These are phyloP conservation scores for Talinum fruticosum DNA, from an alignment of 148 eudicot genomes.

Conservation along the genomic window DNA sequence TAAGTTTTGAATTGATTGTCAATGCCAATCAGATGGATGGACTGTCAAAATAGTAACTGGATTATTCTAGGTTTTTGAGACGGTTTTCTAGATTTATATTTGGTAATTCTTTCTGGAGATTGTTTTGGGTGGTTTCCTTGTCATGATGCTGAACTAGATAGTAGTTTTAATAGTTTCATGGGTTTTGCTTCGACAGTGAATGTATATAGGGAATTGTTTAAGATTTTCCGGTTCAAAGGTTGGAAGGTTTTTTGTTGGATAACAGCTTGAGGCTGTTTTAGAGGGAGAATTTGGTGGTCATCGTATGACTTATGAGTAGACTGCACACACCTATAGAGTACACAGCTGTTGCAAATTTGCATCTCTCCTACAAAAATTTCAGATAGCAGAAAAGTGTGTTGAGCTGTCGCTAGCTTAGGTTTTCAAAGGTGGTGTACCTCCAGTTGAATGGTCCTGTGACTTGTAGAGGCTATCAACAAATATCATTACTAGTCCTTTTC, in stretches of 20 bases:
- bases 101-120: not conserved
- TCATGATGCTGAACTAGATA: not conserved
- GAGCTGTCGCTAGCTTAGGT: too few relatives aligned
- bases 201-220: not conserved
- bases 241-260: not conserved
- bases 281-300: not conserved
- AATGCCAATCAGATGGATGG: not conserved
- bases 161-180: not conserved
- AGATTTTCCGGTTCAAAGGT: not conserved
- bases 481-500: not conserved
- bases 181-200: not conserved
- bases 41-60: not conserved
- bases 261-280: not conserved
- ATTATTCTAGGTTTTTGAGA: not conserved
- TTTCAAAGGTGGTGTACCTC: too few relatives aligned
- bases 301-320: not conserved
- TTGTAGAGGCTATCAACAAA: not conserved
- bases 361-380: not conserved
- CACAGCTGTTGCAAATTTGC: not conserved
- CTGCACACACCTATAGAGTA: not conserved
- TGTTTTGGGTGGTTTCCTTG: not conserved
- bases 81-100: not conserved
- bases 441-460: too few relatives aligned
- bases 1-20: too few relatives aligned
- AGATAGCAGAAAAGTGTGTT: not conserved